Evolutionary conservation across 2,329 filamentous ascomycete species (phyloP).

Genomic region (Hypoxylon sp.): DNA sequence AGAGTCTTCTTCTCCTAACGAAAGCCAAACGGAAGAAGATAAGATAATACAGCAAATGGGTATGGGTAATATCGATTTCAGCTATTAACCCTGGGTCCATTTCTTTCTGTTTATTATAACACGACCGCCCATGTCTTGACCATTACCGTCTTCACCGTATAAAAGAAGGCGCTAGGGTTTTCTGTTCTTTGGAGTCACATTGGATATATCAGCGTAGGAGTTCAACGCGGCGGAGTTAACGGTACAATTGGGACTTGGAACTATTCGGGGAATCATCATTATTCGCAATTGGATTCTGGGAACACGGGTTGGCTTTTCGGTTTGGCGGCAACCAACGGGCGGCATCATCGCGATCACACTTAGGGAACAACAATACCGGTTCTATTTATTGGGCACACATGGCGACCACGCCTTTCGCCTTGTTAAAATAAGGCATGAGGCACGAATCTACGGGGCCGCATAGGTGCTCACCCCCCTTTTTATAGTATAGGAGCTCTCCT

Average conservation of each 20-base stretch:
- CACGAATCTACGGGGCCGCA: constrained; percentile 1
- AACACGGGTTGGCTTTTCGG: constrained; percentile 19
- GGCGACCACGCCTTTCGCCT: constrained; percentile 10
- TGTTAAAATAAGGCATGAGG: constrained; percentile 29
- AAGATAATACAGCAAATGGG: constrained; percentile 71
- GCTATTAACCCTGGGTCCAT: constrained; percentile 63
- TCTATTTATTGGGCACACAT: constrained; percentile 19
- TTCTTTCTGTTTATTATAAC: constrained; percentile 21
- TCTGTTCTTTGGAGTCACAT: constrained; percentile 48
- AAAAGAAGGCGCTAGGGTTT: constrained; percentile 35
- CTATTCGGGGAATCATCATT: constrained; percentile 18
- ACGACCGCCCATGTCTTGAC: constrained; percentile 25
- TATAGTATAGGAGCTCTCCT: constrained; percentile 23
- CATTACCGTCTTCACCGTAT: constrained; percentile 21
- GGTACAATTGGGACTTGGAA: constrained; percentile 27
- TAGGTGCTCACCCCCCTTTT: constrained; percentile 2
- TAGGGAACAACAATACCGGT: constrained; percentile 30
- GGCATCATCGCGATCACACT: constrained; percentile 32
- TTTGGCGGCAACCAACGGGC: constrained; percentile 30
- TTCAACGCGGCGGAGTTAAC: constrained; percentile 49
- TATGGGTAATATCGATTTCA: constrained; percentile 74
- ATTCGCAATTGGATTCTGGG: constrained; percentile 27
- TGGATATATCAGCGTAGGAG: constrained; percentile 55
- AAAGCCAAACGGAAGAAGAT: constrained; percentile 61
- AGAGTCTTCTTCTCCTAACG: constrained; percentile 54